Evolutionary conservation across 2,329 filamentous ascomycete genomes (phyloP).

Genomic region (Fusarium luffae): DNA sequence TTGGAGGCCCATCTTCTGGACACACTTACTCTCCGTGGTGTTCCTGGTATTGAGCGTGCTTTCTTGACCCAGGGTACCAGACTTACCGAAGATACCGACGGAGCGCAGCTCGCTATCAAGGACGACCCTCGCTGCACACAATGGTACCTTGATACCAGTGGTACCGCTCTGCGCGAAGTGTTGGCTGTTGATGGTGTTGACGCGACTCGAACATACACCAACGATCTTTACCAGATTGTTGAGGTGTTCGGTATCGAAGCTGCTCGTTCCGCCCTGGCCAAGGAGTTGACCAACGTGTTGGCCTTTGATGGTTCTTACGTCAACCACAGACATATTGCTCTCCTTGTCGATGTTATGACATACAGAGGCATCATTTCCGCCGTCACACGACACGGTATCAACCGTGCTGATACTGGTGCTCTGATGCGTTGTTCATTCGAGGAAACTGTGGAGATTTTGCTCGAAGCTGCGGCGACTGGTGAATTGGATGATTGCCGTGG

Average conservation of each 20-base stretch:
- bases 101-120: conserved; percentile 79
- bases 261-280: conserved; percentile 84
- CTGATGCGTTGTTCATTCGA: conserved; percentile 99
- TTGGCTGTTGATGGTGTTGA: conserved; percentile 91
- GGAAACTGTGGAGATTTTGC: conserved; percentile 97
- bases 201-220: conserved; percentile 85
- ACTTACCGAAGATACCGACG: conserved; percentile 74
- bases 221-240: conserved; percentile 94
- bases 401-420: conserved; percentile 95
- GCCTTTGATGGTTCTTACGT: conserved; percentile 99
- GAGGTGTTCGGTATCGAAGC: conserved; percentile 97
- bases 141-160: conserved; percentile 96
- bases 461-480: conserved; percentile 93
- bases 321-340: conserved; percentile 96
- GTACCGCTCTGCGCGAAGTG: conserved; percentile 86
- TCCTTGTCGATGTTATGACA: conserved; percentile 98
- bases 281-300: conserved; percentile 90
- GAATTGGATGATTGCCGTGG: conserved; percentile 98
- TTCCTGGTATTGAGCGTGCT: conserved; percentile 86
- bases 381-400: conserved; percentile 98
- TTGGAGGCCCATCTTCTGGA: conserved; percentile 93
- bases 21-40: conserved; percentile 89
- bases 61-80: conserved; percentile 88
- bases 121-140: conserved; percentile 82
- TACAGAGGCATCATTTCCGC: conserved; percentile 93